A percentile compares a stretch with the other conserved stretches of the same genome.
phyloP scores from a whole-genome alignment of 2,329 filamentous ascomycete genomes.

The Claviceps fusiformis region DNA sequence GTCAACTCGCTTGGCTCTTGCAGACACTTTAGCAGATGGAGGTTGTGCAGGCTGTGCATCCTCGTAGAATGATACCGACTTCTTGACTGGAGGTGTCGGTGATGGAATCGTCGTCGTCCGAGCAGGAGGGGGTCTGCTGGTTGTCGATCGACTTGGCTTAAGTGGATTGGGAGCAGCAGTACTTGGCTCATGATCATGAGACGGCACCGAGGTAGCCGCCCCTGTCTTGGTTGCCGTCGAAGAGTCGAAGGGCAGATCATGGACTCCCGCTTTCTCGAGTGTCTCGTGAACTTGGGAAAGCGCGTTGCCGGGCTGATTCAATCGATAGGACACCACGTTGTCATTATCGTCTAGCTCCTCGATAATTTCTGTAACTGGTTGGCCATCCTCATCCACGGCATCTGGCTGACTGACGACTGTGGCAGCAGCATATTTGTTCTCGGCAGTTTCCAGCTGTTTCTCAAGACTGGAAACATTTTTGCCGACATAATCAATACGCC shows the following conservation, averaged over 20 bases:
- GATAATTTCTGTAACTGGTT: slow-evolving; percentile 79
- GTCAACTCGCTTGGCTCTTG: slow-evolving; percentile 35
- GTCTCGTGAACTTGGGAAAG: slow-evolving; percentile 57
- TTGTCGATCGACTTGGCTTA: neutral
- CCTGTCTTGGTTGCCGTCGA: slow-evolving; percentile 3
- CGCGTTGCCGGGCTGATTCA: slow-evolving; percentile 53
- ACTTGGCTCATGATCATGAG: neutral
- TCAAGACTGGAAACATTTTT: slow-evolving; percentile 65
- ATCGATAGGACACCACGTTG: slow-evolving; percentile 58
- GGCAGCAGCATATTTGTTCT: slow-evolving; percentile 56
- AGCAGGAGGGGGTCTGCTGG: neutral
- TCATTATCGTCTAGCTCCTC: slow-evolving; percentile 87
- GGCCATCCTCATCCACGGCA: slow-evolving; percentile 49
- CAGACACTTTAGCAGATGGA: slow-evolving; percentile 18
- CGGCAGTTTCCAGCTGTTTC: slow-evolving; percentile 55
- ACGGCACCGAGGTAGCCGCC: neutral
- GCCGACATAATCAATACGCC: slow-evolving; percentile 79
- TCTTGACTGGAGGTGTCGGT: slow-evolving; percentile 22
- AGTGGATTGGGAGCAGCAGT: neutral
- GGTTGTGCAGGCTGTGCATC: slow-evolving; percentile 29
- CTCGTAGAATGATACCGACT: slow-evolving; percentile 49
- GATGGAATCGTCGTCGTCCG: neutral
- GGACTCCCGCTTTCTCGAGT: slow-evolving; percentile 62
- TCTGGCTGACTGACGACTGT: slow-evolving; percentile 47
- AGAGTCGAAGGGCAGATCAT: slow-evolving; percentile 22